A percentile compares a stretch with the other conserved stretches of the same genome.
These are phyloP conservation scores for Talaromyces sp. DNA, from an alignment of 2,329 filamentous ascomycete species.

Conservation along the genomic window DNA sequence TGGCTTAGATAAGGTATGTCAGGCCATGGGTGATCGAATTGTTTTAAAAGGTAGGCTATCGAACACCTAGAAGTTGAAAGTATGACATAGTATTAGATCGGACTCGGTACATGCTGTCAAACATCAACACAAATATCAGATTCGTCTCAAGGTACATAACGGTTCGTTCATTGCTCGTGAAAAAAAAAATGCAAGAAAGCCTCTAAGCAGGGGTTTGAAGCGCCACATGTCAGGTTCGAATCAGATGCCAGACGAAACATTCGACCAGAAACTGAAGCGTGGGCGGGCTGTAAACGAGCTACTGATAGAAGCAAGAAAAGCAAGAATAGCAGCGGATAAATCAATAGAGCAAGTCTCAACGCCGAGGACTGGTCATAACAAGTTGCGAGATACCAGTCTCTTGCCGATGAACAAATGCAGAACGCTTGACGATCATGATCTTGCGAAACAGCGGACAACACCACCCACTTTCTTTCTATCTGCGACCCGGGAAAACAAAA, in stretches of 20 bases:
- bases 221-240: neutral
- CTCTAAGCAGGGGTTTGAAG: neutral
- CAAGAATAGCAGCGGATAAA: neutral
- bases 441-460: conserved; percentile 8
- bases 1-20: neutral
- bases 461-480: conserved; percentile 14
- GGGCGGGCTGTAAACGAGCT: neutral
- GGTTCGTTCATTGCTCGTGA: neutral
- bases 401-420: conserved; percentile 5
- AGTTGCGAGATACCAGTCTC: neutral
- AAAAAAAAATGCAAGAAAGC: conserved; percentile 4
- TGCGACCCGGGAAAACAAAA: conserved; percentile 18
- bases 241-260: neutral
- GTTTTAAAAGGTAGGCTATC: neutral
- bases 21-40: neutral
- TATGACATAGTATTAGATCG: neutral
- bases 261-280: neutral
- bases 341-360: neutral
- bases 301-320: neutral
- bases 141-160: conserved; percentile 1
- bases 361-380: neutral
- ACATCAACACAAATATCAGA: neutral
- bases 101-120: conserved; percentile 2
- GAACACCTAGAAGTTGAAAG: neutral
- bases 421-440: conserved; percentile 10